Conservation (phyloP, 108 stramenopile genomes). For the Pseudonitzschia delicatissima region DNA sequence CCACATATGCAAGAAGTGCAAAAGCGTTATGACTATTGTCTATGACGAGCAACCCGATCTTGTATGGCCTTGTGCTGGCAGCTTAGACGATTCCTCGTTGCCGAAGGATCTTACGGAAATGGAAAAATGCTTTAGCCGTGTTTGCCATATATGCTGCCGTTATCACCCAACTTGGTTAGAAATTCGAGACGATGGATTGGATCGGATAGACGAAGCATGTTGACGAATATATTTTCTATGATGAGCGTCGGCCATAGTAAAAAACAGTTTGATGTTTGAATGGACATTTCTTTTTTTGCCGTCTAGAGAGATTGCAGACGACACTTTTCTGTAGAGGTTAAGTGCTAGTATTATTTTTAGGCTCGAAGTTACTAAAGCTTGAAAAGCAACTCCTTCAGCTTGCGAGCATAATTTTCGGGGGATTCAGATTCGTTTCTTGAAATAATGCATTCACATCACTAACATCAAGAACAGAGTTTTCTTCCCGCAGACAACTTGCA, state of each 20-base stretch:
- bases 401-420: not conserved
- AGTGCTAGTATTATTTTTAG: too few relatives aligned
- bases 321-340: too few relatives aligned
- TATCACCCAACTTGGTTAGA: constrained; percentile 32
- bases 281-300: too few relatives aligned
- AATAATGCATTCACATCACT: constrained; percentile 54
- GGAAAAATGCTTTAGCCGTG: constrained; percentile 20
- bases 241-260: too few relatives aligned
- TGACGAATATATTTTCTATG: too few relatives aligned
- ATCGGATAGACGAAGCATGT: constrained; percentile 29
- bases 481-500: constrained; percentile 74
- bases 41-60: constrained; percentile 40
- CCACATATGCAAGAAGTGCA: constrained; percentile 33
- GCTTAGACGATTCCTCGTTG: constrained; percentile 30
- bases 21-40: constrained; percentile 40
- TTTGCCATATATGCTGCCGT: constrained; percentile 41
- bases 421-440: constrained; percentile 12
- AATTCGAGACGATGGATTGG: constrained; percentile 29
- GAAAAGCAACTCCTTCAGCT: too few relatives aligned
- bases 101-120: constrained; percentile 13
- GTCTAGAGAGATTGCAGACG: too few relatives aligned
- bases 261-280: too few relatives aligned
- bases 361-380: too few relatives aligned
- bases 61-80: constrained; percentile 39
- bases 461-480: constrained; percentile 73